Conservation (phyloP, 352 stramenopile species). For the Pythium rishiriense region DNA sequence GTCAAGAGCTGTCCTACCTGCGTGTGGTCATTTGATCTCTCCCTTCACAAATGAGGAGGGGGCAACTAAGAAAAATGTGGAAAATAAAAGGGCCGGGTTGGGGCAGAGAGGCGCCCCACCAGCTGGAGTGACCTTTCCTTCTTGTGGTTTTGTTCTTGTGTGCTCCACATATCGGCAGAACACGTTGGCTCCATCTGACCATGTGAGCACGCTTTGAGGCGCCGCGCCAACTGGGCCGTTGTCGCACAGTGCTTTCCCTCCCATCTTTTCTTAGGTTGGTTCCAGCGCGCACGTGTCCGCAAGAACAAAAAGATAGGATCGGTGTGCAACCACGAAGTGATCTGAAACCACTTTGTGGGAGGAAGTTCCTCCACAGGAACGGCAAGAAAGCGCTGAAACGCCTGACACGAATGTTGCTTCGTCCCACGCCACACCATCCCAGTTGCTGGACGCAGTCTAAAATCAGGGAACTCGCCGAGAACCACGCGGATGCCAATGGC, state of each 20-base stretch:
- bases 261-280: slow-evolving; percentile 5
- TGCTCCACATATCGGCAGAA: slow-evolving; percentile 4
- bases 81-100: slow-evolving; percentile 6
- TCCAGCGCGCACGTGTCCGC: background rate
- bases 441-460: slow-evolving; percentile 1
- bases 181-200: slow-evolving; percentile 5
- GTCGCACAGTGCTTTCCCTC: background rate
- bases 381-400: slow-evolving; percentile 10
- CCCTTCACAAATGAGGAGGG: background rate
- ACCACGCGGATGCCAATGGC: background rate
- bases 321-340: background rate
- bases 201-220: background rate
- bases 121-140: slow-evolving; percentile 7
- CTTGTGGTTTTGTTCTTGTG: background rate
- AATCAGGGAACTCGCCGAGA: slow-evolving; percentile 8
- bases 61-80: background rate
- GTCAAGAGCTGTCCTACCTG: slow-evolving; percentile 12
- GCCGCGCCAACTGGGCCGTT: background rate
- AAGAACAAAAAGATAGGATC: background rate
- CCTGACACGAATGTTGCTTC: background rate
- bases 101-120: background rate
- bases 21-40: background rate
- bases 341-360: slow-evolving; percentile 4
- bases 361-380: too few species aligned
- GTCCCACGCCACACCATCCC: background rate